Evolutionary conservation across 2,329 filamentous ascomycete species (phyloP).

Genomic region (Tympanopsis confertula): DNA sequence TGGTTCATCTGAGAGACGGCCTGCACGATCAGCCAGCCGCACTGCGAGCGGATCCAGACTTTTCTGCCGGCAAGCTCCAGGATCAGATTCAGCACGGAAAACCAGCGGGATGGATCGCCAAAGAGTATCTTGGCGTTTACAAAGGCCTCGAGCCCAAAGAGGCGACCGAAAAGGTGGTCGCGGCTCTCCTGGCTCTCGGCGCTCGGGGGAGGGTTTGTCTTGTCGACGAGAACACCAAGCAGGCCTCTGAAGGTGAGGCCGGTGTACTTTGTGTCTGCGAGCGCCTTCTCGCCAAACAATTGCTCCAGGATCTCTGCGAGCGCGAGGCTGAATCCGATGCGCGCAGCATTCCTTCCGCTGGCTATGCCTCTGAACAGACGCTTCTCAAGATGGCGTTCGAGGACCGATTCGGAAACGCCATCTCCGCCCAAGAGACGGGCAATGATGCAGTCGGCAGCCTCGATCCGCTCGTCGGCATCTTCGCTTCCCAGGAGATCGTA

Average conservation of each 20-base stretch:
- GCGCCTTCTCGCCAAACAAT: slow-evolving; percentile 42
- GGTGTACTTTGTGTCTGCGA: slow-evolving; percentile 33
- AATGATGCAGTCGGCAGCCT: slow-evolving; percentile 45
- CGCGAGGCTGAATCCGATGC: slow-evolving; percentile 80
- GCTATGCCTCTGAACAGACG: slow-evolving; percentile 78
- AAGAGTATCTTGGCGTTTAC: slow-evolving; percentile 69
- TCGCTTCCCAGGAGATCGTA: slow-evolving; percentile 53
- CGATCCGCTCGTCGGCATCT: slow-evolving; percentile 40
- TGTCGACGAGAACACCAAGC: slow-evolving; percentile 38
- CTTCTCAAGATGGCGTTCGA: slow-evolving; percentile 48
- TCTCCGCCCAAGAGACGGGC: slow-evolving; percentile 39
- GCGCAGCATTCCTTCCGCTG: slow-evolving; percentile 77
- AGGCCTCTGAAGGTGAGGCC: slow-evolving; percentile 43
- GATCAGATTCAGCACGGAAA: slow-evolving; percentile 58
- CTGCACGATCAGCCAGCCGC: slow-evolving; percentile 70
- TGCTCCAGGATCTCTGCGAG: slow-evolving; percentile 70
- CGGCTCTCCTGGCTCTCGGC: slow-evolving; percentile 64
- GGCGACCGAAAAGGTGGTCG: slow-evolving; percentile 71
- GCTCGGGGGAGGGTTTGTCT: slow-evolving; percentile 40
- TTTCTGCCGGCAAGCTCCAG: slow-evolving; percentile 69
- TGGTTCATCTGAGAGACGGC: slow-evolving; percentile 51
- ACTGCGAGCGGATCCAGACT: slow-evolving; percentile 80
- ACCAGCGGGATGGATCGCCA: slow-evolving; percentile 45
- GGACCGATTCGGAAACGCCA: slow-evolving; percentile 35
- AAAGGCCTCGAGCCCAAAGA: slow-evolving; percentile 81